Conservation (phyloP, 352 stramenopile genomes). For the Globisporangium okanoganense region DNA sequence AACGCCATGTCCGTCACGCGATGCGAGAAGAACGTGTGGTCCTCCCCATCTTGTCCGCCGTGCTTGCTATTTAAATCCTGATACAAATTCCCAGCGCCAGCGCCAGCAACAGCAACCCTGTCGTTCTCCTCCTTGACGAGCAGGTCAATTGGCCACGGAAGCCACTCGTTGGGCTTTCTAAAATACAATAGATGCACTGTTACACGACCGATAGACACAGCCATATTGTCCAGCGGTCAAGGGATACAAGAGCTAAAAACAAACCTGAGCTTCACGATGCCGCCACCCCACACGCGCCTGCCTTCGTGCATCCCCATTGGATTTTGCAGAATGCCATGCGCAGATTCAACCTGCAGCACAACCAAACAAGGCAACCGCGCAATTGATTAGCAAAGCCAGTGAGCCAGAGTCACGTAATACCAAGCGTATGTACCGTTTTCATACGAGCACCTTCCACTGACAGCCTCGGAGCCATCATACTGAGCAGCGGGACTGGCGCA, state of each 20-base stretch:
- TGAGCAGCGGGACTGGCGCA: too few relatives aligned
- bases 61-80: not conserved
- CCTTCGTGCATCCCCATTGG: conserved; percentile 45
- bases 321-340: conserved; percentile 44
- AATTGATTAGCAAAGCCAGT: not conserved
- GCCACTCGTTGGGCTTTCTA: conserved; percentile 35
- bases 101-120: not conserved
- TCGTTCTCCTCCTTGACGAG: conserved; percentile 44
- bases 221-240: not conserved
- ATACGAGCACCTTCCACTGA: not conserved
- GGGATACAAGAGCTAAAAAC: not conserved
- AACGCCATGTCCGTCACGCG: conserved; percentile 46
- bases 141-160: conserved; percentile 56
- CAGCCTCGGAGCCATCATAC: conserved; percentile 6
- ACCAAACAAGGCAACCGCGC: not conserved
- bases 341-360: conserved; percentile 24
- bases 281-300: conserved; percentile 56
- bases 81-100: not conserved
- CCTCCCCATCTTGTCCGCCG: not conserved
- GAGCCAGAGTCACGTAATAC: too few relatives aligned
- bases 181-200: not conserved
- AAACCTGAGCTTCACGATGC: conserved; percentile 49
- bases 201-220: too few relatives aligned
- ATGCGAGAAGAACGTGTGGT: conserved; percentile 19
- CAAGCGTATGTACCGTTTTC: conserved; percentile 4